Evolutionary conservation across 306 rosid genomes (phyloP).

Genomic region (Oxytropis ochrocephala): DNA sequence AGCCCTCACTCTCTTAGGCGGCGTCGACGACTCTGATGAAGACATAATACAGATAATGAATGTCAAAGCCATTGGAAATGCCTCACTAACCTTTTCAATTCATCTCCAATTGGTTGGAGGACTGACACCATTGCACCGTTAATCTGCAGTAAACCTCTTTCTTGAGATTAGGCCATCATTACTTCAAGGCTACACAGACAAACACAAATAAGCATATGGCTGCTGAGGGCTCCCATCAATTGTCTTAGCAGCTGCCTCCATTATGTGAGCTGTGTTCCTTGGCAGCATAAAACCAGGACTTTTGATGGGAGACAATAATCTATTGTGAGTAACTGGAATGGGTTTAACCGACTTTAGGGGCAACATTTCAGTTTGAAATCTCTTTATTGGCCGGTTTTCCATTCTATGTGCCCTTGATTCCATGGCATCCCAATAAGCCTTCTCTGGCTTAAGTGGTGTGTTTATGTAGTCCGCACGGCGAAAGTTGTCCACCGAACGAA

Average conservation of each 20-base stretch:
- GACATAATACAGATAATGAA: no score
- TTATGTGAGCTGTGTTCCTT: constrained; percentile 50
- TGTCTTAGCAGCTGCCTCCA: constrained; percentile 93
- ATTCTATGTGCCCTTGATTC: constrained; percentile 41
- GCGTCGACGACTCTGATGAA: no score
- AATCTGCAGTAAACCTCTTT: no score
- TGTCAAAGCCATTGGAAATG: no score
- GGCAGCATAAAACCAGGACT: constrained; percentile 53
- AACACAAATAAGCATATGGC: no score
- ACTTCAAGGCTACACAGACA: no score
- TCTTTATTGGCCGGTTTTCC: constrained; percentile 42
- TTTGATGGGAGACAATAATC: constrained; percentile 79
- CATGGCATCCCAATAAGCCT: constrained; percentile 38
- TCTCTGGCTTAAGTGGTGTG: constrained; percentile 44
- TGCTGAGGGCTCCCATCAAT: constrained; percentile 76
- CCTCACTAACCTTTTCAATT: no score
- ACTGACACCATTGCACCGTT: no score
- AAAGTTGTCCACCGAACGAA: constrained; percentile 32
- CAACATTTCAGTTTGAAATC: constrained; percentile 72
- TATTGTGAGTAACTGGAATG: constrained; percentile 74
- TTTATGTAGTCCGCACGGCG: constrained; percentile 31
- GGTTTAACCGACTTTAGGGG: constrained; percentile 91
- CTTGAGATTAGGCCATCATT: no score
- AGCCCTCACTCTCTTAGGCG: no score
- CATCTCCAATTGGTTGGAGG: no score